These are phyloP conservation scores for Ambrosiella xylebori DNA, from an alignment of 2,329 filamentous ascomycete species.

Conservation along the genomic window DNA sequence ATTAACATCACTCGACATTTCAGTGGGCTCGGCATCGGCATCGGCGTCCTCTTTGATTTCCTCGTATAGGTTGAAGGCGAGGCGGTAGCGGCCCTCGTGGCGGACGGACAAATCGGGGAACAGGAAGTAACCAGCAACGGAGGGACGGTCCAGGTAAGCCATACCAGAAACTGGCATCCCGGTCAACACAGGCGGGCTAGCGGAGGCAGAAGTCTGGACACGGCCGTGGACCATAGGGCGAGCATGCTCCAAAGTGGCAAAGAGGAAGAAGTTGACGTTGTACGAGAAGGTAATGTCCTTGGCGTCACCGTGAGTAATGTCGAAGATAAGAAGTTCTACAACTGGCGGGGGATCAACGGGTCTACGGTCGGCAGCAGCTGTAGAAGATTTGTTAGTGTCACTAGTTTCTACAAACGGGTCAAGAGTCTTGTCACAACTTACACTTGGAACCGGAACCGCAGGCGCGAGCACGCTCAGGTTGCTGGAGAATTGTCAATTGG, in stretches of 20 bases:
- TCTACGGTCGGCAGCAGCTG: slow-evolving; percentile 71
- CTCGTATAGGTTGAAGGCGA: slow-evolving; percentile 87
- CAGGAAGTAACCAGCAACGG: slow-evolving; percentile 75
- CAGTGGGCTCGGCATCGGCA: slow-evolving; percentile 39
- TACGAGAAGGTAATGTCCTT: slow-evolving; percentile 74
- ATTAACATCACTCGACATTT: slow-evolving; percentile 22
- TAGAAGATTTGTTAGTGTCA: neutral
- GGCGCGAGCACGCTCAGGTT: slow-evolving; percentile 83
- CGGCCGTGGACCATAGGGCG: slow-evolving; percentile 70
- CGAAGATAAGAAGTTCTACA: slow-evolving; percentile 73
- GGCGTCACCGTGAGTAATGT: slow-evolving; percentile 40
- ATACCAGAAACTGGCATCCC: slow-evolving; percentile 91
- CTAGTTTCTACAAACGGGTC: neutral
- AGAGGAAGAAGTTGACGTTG: slow-evolving; percentile 96
- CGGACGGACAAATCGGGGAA: slow-evolving; percentile 93
- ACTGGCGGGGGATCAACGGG: slow-evolving; percentile 91
- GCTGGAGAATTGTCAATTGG: slow-evolving; percentile 70
- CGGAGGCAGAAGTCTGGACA: slow-evolving; percentile 47
- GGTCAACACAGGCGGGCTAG: slow-evolving; percentile 68
- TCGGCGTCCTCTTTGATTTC: slow-evolving; percentile 76
- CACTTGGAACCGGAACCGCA: slow-evolving; percentile 93
- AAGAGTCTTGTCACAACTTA: slow-evolving; percentile 27
- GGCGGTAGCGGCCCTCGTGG: slow-evolving; percentile 82
- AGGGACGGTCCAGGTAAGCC: slow-evolving; percentile 81
- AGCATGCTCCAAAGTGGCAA: slow-evolving; percentile 74